phyloP scores from a whole-genome alignment of 805 yeast genomes.

The Candida saitoana region DNA sequence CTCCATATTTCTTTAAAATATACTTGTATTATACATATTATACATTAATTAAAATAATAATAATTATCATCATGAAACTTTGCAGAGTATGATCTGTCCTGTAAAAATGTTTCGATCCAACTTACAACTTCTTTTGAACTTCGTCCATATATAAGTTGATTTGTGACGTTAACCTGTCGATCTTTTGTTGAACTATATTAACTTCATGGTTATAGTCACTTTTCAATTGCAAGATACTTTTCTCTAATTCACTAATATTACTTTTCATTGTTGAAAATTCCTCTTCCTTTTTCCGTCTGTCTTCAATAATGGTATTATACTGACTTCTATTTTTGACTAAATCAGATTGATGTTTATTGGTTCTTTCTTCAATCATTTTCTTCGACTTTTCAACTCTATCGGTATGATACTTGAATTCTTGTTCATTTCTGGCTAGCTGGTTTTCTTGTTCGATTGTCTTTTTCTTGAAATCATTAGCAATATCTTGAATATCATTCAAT shows the following conservation, averaged over 20 bases:
- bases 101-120: background rate
- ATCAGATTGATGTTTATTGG: constrained; percentile 36
- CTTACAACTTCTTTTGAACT: constrained; percentile 36
- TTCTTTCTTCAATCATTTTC: constrained; percentile 43
- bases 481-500: constrained; percentile 5
- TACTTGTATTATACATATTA: background rate
- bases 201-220: constrained; percentile 50
- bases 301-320: constrained; percentile 46
- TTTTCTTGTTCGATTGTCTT: constrained; percentile 4
- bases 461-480: constrained; percentile 1
- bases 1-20: background rate
- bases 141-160: constrained; percentile 50
- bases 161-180: constrained; percentile 52
- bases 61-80: too few species aligned
- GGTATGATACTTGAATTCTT: constrained; percentile 46
- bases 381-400: constrained; percentile 46
- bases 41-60: background rate
- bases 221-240: constrained; percentile 33
- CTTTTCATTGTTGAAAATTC: constrained; percentile 47
- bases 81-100: too few species aligned
- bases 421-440: constrained; percentile 34
- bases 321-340: constrained; percentile 42
- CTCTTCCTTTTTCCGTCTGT: constrained; percentile 44
- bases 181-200: constrained; percentile 49
- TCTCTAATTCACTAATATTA: constrained; percentile 43